Percentiles rank a stretch among this genome's conserved stretches.
phyloP scores from a whole-genome alignment of 306 rosid genomes.

The Prunus dulcis region DNA sequence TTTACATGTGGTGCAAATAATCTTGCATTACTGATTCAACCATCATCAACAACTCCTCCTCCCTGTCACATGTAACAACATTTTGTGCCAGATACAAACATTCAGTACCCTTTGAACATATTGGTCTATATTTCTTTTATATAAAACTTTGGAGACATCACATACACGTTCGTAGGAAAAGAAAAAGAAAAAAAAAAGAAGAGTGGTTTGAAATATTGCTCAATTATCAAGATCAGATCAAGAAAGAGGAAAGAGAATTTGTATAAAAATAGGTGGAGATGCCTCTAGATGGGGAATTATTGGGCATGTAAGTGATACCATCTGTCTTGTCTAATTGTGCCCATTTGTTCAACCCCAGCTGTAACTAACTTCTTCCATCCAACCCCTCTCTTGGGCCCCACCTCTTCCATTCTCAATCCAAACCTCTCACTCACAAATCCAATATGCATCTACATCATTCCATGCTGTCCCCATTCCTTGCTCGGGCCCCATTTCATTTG shows the following conservation, averaged over 20 bases:
- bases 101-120: conserved; percentile 27
- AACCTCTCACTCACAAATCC: conserved; percentile 15
- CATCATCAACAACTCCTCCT: conserved; percentile 16
- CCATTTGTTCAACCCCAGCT: conserved; percentile 60
- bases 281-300: conserved; percentile 51
- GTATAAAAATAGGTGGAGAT: conserved; percentile 32
- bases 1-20: not conserved
- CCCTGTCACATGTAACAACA: conserved; percentile 30
- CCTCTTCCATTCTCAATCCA: conserved; percentile 22
- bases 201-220: conserved; percentile 35
- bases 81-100: conserved; percentile 40
- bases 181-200: conserved; percentile 5
- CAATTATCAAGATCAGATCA: conserved; percentile 60
- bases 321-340: conserved; percentile 62
- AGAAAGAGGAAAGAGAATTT: conserved; percentile 34
- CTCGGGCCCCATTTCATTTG: conserved; percentile 25
- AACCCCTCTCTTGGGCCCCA: conserved; percentile 40
- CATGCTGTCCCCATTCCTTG: conserved; percentile 26
- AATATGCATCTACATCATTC: conserved; percentile 38
- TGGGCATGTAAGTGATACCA: conserved; percentile 41
- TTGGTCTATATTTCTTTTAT: conserved; percentile 13
- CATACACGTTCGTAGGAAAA: conserved; percentile 27
- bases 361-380: conserved; percentile 41
- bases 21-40: not conserved
- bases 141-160: conserved; percentile 21